A percentile compares a stretch with the other conserved stretches of the same genome.
These are phyloP conservation scores for Vickermania ingenoplastis DNA, from an alignment of 208 protist genomes.

Conservation along the genomic window DNA sequence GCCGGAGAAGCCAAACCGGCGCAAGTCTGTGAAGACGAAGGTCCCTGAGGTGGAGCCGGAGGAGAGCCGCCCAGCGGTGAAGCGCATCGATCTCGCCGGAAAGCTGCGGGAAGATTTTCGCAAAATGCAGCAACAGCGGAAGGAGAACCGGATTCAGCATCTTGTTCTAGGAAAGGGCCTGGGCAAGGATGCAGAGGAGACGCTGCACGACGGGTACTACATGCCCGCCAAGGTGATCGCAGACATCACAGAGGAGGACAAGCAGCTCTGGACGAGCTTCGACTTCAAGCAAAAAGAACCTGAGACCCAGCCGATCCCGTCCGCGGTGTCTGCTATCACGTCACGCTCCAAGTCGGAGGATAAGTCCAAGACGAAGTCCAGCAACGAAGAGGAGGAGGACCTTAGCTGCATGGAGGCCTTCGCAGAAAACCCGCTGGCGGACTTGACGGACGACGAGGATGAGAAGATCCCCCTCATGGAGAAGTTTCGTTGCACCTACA, in stretches of 20 bases:
- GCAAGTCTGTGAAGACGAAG: neutral
- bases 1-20: conserved; percentile 29
- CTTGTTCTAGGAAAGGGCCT: conserved; percentile 66
- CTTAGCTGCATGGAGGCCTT: conserved; percentile 4
- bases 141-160: conserved; percentile 36
- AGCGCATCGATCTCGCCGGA: neutral
- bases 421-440: neutral
- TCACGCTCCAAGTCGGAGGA: neutral
- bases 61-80: neutral
- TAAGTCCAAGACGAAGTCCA: neutral
- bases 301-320: neutral
- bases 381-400: neutral
- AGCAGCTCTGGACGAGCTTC: conserved; percentile 19
- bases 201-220: conserved; percentile 45
- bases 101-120: conserved; percentile 36
- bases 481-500: conserved; percentile 24
- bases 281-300: conserved; percentile 10
- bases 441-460: neutral
- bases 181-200: conserved; percentile 35
- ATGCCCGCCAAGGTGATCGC: conserved; percentile 43
- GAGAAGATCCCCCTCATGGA: conserved; percentile 6
- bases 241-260: conserved; percentile 24
- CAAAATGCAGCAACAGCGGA: conserved; percentile 19
- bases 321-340: neutral
- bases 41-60: neutral